A percentile compares a stretch with the other conserved stretches of the same genome.
These are phyloP conservation scores for Gloeophyllum trabeum DNA, from an alignment of 768 basidiomycete species.

Conservation along the genomic window DNA sequence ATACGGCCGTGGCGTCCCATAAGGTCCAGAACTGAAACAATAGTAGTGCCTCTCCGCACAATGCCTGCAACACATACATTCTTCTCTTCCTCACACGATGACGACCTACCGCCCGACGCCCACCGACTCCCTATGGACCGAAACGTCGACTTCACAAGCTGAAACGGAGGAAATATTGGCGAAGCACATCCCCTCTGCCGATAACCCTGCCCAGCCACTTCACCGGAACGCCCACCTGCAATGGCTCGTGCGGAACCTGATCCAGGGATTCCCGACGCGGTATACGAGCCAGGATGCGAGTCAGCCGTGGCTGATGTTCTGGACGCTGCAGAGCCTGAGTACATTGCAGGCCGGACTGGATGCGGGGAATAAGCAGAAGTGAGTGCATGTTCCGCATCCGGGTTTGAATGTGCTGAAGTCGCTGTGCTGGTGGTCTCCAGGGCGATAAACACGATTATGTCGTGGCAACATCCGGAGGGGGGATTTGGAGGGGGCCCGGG, in stretches of 20 bases:
- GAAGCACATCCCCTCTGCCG: slow-evolving; percentile 33
- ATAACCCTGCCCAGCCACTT: slow-evolving; percentile 25
- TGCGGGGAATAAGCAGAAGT: slow-evolving; percentile 69
- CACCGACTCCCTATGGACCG: slow-evolving; percentile 48
- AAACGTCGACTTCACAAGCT: slow-evolving; percentile 49
- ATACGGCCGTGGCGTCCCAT: too few relatives aligned
- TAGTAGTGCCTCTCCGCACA: too few relatives aligned
- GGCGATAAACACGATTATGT: slow-evolving; percentile 68
- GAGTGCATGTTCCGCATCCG: slow-evolving; percentile 9
- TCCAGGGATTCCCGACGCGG: slow-evolving; percentile 70
- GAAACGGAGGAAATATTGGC: slow-evolving; percentile 59
- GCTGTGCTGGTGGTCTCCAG: slow-evolving; percentile 29
- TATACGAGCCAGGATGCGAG: slow-evolving; percentile 88
- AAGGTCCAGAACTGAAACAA: too few relatives aligned
- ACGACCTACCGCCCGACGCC: slow-evolving; percentile 21
- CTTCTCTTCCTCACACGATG: neutral
- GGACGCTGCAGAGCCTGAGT: slow-evolving; percentile 82
- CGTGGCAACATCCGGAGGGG: slow-evolving; percentile 77
- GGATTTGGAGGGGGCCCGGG: slow-evolving; percentile 91
- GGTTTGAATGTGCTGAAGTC: neutral
- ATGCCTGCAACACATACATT: too few relatives aligned
- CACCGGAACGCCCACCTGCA: slow-evolving; percentile 61
- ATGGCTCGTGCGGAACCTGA: slow-evolving; percentile 59
- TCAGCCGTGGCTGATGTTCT: slow-evolving; percentile 92
- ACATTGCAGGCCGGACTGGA: slow-evolving; percentile 70